Evolutionary conservation across 306 rosid genomes (phyloP).

Genomic region (Pyrus betulifolia): DNA sequence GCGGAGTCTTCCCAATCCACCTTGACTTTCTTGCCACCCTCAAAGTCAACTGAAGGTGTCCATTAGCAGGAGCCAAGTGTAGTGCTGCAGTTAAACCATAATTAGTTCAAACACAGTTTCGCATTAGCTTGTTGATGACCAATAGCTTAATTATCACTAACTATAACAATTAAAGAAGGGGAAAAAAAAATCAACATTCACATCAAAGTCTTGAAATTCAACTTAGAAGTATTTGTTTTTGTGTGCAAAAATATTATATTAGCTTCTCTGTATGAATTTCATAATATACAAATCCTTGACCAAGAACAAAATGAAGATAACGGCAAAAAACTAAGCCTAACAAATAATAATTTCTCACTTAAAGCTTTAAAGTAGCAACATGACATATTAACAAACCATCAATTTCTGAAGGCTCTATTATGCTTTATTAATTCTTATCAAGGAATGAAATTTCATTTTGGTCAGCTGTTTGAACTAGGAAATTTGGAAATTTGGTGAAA

Average conservation of each 20-base stretch:
- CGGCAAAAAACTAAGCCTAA: background rate
- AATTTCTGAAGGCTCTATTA: background rate
- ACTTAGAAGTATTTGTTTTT: background rate
- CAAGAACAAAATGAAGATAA: background rate
- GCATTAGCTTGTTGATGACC: background rate
- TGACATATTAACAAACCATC: background rate
- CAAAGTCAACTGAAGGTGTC: slow-evolving; percentile 29
- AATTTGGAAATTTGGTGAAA: background rate
- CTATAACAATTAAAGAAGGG: background rate
- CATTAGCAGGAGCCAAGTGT: slow-evolving; percentile 95
- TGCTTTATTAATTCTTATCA: background rate
- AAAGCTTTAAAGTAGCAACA: background rate
- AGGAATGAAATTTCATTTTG: background rate
- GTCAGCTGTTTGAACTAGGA: background rate
- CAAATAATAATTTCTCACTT: too few species aligned
- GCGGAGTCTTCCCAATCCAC: too few species aligned
- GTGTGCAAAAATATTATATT: background rate
- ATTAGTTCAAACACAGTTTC: slow-evolving; percentile 13
- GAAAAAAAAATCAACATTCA: background rate
- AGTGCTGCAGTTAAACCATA: slow-evolving; percentile 48
- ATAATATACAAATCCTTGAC: background rate
- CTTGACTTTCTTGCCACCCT: too few species aligned
- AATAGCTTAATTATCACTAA: background rate
- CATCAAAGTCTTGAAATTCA: background rate
- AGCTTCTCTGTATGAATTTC: background rate